A percentile compares a stretch with the other conserved stretches of the same genome.
Evolutionary conservation across 2,329 filamentous ascomycete species (phyloP).

Genomic region (Curvularia hawaiiensis): DNA sequence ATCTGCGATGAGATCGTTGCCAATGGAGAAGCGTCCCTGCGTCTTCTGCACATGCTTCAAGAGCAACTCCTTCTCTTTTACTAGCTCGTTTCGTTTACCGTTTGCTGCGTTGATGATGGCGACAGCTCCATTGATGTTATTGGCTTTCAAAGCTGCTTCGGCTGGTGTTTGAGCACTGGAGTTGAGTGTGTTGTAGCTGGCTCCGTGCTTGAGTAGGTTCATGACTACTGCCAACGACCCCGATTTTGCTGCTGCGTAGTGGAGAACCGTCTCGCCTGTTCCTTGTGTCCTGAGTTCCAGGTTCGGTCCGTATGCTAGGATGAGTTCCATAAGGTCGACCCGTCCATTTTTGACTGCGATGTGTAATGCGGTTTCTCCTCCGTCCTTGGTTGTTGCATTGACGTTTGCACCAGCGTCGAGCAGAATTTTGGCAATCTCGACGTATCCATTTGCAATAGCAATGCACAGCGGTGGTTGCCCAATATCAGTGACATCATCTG

Average conservation of each 20-base stretch:
- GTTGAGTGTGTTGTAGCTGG: conserved; percentile 33
- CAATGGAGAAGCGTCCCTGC: conserved; percentile 33
- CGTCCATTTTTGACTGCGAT: conserved; percentile 36
- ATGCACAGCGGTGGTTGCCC: conserved; percentile 37
- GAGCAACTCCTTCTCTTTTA: conserved; percentile 42
- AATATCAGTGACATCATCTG: conserved; percentile 29
- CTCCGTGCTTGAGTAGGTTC: conserved; percentile 35
- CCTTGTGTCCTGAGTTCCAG: conserved; percentile 28
- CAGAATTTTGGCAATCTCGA: conserved; percentile 32
- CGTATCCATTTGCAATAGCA: conserved; percentile 35
- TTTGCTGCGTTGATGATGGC: conserved; percentile 40
- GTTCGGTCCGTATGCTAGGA: conserved; percentile 30
- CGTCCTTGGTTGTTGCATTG: conserved; percentile 24
- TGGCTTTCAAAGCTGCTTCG: conserved; percentile 32
- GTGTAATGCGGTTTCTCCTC: conserved; percentile 41
- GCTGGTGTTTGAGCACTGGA: conserved; percentile 31
- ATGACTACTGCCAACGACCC: conserved; percentile 30
- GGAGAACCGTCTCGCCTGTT: conserved; percentile 39
- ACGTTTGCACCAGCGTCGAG: conserved; percentile 36
- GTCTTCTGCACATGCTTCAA: conserved; percentile 38
- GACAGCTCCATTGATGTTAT: conserved; percentile 38
- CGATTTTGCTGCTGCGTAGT: conserved; percentile 38
- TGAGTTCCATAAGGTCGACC: conserved; percentile 32
- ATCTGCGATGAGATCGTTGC: conserved; percentile 41
- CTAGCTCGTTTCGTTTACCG: conserved; percentile 30